Conservation (phyloP, 164 flowering plant genomes). For the Malania oleifera region DNA sequence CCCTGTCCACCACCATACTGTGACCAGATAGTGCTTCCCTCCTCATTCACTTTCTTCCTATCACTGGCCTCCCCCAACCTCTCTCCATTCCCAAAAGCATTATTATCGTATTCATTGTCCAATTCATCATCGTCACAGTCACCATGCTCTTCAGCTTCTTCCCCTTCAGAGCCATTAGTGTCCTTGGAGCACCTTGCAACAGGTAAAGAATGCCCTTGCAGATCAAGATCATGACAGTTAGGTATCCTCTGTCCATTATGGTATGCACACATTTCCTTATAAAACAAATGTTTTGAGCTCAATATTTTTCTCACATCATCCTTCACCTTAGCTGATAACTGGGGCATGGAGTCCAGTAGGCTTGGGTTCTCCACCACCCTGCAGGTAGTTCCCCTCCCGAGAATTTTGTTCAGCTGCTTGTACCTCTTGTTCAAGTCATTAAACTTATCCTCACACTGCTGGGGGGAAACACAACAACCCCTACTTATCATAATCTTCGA, state of each 20-base stretch:
- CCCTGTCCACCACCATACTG: constrained; percentile 10
- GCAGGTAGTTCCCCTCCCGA: constrained; percentile 57
- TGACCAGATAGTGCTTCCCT: constrained; percentile 16
- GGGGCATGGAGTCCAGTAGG: constrained; percentile 51
- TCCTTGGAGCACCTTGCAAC: constrained; percentile 21
- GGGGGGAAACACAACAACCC: constrained; percentile 63
- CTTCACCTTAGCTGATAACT: constrained; percentile 47
- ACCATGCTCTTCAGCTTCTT: constrained; percentile 30
- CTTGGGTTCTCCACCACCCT: constrained; percentile 58
- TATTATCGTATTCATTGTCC: constrained; percentile 24
- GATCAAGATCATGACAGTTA: constrained; percentile 34
- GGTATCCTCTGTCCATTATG: constrained; percentile 53
- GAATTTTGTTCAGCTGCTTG: constrained; percentile 59
- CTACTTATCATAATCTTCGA: constrained; percentile 51
- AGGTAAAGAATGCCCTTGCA: constrained; percentile 30
- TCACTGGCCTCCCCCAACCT: constrained; percentile 14
- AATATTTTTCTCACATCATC: constrained; percentile 58
- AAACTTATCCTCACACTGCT: constrained; percentile 77
- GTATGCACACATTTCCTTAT: constrained; percentile 65
- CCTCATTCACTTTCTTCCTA: constrained; percentile 15
- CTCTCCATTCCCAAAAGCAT: constrained; percentile 18
- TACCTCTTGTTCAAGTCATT: constrained; percentile 69
- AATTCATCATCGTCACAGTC: constrained; percentile 30
- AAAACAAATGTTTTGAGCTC: constrained; percentile 66
- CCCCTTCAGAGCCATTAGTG: constrained; percentile 27